These are phyloP conservation scores for Hypoxylon sp. DNA, from an alignment of 2,329 filamentous ascomycete species.

Conservation along the genomic window DNA sequence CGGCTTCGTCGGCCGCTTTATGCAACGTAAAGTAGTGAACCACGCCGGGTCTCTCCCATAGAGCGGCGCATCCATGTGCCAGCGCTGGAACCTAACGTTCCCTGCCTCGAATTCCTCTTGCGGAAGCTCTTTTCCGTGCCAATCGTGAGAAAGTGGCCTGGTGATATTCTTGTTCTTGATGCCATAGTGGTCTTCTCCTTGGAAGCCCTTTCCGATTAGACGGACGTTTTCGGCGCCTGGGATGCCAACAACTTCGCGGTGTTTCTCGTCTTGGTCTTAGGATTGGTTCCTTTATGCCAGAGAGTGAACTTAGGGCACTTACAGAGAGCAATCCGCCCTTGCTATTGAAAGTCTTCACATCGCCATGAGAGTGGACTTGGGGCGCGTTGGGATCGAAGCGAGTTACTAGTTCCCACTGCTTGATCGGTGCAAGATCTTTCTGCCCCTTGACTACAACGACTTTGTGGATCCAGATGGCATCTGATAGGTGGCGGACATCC, in stretches of 20 bases:
- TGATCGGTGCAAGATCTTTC: conserved; percentile 57
- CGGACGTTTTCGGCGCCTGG: conserved; percentile 62
- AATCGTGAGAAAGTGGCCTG: conserved; percentile 56
- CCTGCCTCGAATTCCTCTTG: conserved; percentile 58
- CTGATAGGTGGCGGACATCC: conserved; percentile 56
- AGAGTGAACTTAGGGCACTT: conserved; percentile 18
- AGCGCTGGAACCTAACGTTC: conserved; percentile 63
- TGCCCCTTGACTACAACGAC: conserved; percentile 62
- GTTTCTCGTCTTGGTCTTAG: conserved; percentile 43
- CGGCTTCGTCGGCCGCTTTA: conserved; percentile 57
- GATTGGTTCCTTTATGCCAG: not conserved
- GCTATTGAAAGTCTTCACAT: conserved; percentile 59
- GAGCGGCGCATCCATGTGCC: conserved; percentile 65
- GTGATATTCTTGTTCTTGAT: conserved; percentile 57
- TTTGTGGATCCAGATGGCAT: conserved; percentile 62
- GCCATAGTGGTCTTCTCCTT: conserved; percentile 62
- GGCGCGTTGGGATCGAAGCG: conserved; percentile 60
- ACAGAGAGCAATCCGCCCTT: conserved; percentile 59
- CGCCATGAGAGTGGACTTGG: conserved; percentile 60
- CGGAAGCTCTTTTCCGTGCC: conserved; percentile 55
- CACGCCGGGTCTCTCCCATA: conserved; percentile 60
- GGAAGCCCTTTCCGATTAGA: conserved; percentile 62
- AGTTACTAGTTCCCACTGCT: conserved; percentile 63
- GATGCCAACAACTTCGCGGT: conserved; percentile 56
- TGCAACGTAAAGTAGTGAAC: conserved; percentile 60